These are phyloP conservation scores for Mucor saturninus DNA, from an alignment of 371 early-diverging fungal species.

Conservation along the genomic window DNA sequence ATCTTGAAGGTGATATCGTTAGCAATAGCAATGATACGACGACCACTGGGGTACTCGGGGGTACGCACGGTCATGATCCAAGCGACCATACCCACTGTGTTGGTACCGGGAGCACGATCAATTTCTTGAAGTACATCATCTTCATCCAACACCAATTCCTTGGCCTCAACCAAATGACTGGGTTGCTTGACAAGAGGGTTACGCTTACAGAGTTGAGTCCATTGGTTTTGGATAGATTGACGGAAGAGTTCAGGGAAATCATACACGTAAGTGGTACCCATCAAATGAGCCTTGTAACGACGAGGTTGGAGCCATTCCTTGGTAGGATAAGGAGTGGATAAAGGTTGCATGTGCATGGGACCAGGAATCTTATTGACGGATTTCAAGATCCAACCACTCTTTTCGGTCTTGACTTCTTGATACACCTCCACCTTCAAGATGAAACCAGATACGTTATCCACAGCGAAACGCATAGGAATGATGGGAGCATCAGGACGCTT, in stretches of 20 bases:
- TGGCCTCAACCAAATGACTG: conserved; percentile 71
- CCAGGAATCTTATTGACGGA: conserved; percentile 77
- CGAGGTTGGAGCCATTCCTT: conserved; percentile 97
- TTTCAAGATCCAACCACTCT: conserved; percentile 77
- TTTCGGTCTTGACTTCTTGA: conserved; percentile 81
- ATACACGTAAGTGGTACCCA: conserved; percentile 98
- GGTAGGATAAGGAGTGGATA: conserved; percentile 85
- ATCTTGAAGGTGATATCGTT: conserved; percentile 98
- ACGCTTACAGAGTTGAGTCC: conserved; percentile 70
- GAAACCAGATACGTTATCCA: conserved; percentile 91
- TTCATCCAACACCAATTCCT: conserved; percentile 90
- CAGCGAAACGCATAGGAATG: conserved; percentile 89
- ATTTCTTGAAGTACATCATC: conserved; percentile 78
- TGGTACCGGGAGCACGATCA: conserved; percentile 87
- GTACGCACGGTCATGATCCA: conserved; percentile 91
- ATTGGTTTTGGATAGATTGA: conserved; percentile 75
- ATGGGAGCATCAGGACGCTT: conserved; percentile 67
- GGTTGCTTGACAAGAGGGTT: conserved; percentile 69
- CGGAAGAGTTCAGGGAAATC: conserved; percentile 98
- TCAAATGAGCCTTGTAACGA: conserved; percentile 96
- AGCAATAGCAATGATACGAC: conserved; percentile 91
- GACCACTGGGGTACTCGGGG: conserved; percentile 93
- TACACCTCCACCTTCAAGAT: conserved; percentile 92
- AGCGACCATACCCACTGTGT: conserved; percentile 96
- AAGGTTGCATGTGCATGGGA: conserved; percentile 83